Evolutionary conservation across 2,329 filamentous ascomycete genomes (phyloP).

Genomic region (Fusarium globosum): DNA sequence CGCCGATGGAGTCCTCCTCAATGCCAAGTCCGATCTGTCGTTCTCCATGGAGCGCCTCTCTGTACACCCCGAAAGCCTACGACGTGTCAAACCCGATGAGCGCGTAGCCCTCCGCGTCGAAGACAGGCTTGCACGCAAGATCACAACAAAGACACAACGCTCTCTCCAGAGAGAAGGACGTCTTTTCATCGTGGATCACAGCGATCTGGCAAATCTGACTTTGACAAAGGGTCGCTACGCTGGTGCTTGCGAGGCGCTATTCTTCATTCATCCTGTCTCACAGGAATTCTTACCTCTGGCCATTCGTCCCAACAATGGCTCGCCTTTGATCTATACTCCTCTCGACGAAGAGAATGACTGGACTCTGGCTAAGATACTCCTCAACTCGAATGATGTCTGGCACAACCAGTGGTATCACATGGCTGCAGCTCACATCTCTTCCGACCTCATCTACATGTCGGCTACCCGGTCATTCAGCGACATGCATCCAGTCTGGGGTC

Average conservation of each 20-base stretch:
- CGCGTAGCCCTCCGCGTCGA: rapidly evolving
- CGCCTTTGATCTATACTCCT: neutral
- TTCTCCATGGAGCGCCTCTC: neutral
- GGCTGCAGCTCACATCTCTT: neutral
- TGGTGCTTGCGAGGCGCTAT: neutral
- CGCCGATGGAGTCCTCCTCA: neutral
- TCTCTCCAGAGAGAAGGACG: neutral
- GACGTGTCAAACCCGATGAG: neutral
- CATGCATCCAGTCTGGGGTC: neutral
- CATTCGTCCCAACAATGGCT: neutral
- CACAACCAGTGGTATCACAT: neutral
- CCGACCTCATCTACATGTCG: neutral
- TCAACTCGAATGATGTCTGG: neutral
- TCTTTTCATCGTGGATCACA: neutral
- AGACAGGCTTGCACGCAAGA: neutral
- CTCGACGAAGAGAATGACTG: neutral
- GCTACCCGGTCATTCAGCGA: neutral
- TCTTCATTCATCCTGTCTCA: neutral
- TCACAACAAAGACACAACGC: neutral
- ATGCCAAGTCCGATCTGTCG: neutral
- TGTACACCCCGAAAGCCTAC: neutral
- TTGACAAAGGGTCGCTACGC: neutral
- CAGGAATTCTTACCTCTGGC: neutral
- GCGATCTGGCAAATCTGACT: neutral
- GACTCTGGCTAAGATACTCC: neutral